Conservation (phyloP, 1,139 yeast genomes). For the Arxiozyma slooffiae region DNA sequence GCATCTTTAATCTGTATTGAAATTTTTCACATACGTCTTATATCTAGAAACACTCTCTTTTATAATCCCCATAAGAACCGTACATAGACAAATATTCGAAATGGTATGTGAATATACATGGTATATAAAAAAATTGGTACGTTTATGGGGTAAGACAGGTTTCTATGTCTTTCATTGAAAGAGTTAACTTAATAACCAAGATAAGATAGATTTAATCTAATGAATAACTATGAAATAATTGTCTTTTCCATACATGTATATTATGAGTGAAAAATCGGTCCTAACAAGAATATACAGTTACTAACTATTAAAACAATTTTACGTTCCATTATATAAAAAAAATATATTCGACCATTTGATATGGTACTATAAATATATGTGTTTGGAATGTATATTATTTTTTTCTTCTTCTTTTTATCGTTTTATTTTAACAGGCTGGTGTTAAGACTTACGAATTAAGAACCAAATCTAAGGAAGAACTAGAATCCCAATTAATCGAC, state of each 20-base stretch:
- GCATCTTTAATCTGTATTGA: neutral
- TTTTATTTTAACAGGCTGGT: slow-evolving; percentile 47
- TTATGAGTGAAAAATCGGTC: too few species aligned
- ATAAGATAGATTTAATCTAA: neutral
- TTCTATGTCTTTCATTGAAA: too few species aligned
- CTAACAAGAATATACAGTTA: neutral
- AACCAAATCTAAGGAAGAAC: slow-evolving; percentile 95
- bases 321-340: neutral
- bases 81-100: slow-evolving; percentile 6
- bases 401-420: neutral
- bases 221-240: too few species aligned
- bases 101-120: slow-evolving; percentile 8
- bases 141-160: neutral
- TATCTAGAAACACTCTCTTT: neutral
- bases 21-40: too few species aligned
- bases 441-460: slow-evolving; percentile 94
- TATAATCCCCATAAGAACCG: neutral
- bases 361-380: too few species aligned
- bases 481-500: slow-evolving; percentile 89
- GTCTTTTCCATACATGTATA: neutral
- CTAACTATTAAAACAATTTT: neutral
- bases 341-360: neutral
- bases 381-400: neutral
- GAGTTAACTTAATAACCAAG: too few species aligned
- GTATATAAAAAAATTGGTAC: neutral